These are phyloP conservation scores for Trichoderma oligosporum DNA, from an alignment of 2,329 filamentous ascomycete genomes.

Conservation along the genomic window DNA sequence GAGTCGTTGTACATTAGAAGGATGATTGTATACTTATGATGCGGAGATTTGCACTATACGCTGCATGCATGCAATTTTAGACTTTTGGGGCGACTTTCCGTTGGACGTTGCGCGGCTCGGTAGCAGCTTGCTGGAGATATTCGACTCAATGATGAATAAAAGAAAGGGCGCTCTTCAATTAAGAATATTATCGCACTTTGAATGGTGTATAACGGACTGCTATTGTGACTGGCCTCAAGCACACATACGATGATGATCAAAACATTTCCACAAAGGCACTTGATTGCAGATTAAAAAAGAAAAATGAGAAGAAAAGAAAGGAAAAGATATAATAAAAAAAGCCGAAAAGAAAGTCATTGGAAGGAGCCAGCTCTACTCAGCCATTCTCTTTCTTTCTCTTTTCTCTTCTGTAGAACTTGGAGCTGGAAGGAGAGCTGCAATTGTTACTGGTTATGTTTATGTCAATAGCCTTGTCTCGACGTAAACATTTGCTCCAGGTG, in stretches of 20 bases:
- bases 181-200: not conserved
- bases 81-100: slow-evolving; percentile 6
- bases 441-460: not conserved
- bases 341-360: no score
- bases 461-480: not conserved
- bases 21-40: slow-evolving; percentile 30
- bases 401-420: not conserved
- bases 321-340: no score
- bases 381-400: not conserved
- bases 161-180: slow-evolving; percentile 9
- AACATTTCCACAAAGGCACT: no score
- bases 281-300: no score
- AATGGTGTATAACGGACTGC: not conserved
- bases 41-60: slow-evolving; percentile 8
- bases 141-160: slow-evolving; percentile 8
- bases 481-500: not conserved
- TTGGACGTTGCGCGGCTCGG: not conserved
- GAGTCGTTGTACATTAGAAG: slow-evolving; percentile 18
- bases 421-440: not conserved
- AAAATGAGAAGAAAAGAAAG: no score
- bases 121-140: not conserved
- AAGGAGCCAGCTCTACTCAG: no score
- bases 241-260: no score
- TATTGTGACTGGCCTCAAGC: not conserved
- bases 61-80: slow-evolving; percentile 6